phyloP scores from a whole-genome alignment of 148 eudicot genomes.

The Polygonum maritimum region DNA sequence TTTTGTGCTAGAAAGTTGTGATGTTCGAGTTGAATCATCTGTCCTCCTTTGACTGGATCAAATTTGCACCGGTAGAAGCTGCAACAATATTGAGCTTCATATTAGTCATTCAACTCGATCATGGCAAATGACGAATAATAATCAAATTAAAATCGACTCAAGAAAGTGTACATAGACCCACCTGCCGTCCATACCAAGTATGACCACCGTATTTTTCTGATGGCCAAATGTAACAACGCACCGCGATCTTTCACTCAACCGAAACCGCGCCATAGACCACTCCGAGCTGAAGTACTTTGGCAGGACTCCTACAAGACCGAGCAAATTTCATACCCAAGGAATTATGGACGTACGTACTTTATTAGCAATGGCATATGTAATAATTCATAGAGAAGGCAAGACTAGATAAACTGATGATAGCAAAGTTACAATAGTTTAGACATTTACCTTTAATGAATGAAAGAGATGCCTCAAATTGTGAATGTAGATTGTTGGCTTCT shows the following conservation, averaged over 20 bases:
- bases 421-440: neutral
- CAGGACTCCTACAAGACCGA: conserved; percentile 51
- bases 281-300: conserved; percentile 84
- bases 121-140: no score
- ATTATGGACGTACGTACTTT: neutral
- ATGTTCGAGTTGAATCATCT: no score
- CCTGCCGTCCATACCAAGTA: conserved; percentile 88
- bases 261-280: conserved; percentile 84
- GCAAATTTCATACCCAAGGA: neutral
- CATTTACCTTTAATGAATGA: conserved; percentile 64
- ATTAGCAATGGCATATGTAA: neutral
- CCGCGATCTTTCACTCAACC: conserved; percentile 59
- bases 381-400: neutral
- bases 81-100: no score
- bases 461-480: conserved; percentile 47
- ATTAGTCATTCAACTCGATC: no score
- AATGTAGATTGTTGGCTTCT: conserved; percentile 31
- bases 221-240: conserved; percentile 82
- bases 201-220: conserved; percentile 68
- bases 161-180: conserved; percentile 16
- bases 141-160: no score
- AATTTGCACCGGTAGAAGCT: no score
- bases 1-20: no score
- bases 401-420: neutral
- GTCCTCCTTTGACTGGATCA: no score